Conservation (phyloP, 1,139 yeast genomes). For the Eremothecium coryli region DNA sequence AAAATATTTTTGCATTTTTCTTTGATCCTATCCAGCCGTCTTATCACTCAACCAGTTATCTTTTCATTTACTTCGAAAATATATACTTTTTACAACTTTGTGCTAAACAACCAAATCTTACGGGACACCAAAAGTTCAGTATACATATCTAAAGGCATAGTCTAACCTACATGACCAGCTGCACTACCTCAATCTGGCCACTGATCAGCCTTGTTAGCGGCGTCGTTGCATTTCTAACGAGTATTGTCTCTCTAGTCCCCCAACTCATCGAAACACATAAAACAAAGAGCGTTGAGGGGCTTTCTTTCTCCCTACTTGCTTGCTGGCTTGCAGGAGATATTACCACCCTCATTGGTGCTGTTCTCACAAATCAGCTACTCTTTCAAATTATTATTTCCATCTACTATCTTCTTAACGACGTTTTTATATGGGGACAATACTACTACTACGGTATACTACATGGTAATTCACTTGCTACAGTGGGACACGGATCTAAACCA, state of each 20-base stretch:
- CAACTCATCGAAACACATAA: slow-evolving; percentile 71
- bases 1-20: too few species aligned
- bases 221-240: slow-evolving; percentile 46
- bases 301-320: slow-evolving; percentile 63
- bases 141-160: too few species aligned
- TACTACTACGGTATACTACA: slow-evolving; percentile 51
- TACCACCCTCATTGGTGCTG: slow-evolving; percentile 69
- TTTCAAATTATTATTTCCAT: slow-evolving; percentile 70
- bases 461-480: slow-evolving; percentile 31
- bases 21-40: too few species aligned
- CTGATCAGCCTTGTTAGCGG: slow-evolving; percentile 35
- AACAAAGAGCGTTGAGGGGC: slow-evolving; percentile 76
- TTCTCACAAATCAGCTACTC: slow-evolving; percentile 62
- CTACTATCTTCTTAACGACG: slow-evolving; percentile 68
- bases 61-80: too few species aligned
- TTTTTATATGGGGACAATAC: slow-evolving; percentile 63
- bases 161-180: not conserved
- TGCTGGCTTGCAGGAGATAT: slow-evolving; percentile 85
- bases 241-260: slow-evolving; percentile 85
- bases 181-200: slow-evolving; percentile 17
- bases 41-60: not conserved
- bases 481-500: slow-evolving; percentile 31
- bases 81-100: too few species aligned
- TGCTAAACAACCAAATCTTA: too few species aligned
- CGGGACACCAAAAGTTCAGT: too few species aligned